Evolutionary conservation across 257 asterid species (phyloP).

Genomic region (Rauvolfia tetraphylla): DNA sequence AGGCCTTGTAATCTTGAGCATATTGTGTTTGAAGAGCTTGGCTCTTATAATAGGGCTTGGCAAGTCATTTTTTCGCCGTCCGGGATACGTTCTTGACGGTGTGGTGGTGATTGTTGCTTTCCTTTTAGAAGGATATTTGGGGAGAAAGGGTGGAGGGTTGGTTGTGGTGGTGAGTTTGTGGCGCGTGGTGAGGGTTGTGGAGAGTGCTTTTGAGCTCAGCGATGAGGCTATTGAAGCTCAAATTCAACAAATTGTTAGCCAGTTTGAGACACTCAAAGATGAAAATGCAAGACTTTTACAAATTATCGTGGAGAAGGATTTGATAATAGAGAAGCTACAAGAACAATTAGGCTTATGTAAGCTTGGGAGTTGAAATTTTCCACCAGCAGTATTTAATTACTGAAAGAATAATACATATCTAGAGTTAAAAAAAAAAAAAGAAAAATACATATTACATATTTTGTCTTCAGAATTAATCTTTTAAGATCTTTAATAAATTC

Average conservation of each 20-base stretch:
- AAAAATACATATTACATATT: too few relatives aligned
- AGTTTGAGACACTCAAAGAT: constrained; percentile 26
- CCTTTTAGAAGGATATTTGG: constrained; percentile 24
- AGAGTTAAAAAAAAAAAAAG: too few relatives aligned
- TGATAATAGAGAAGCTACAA: constrained; percentile 16
- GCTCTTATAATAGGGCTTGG: constrained; percentile 25
- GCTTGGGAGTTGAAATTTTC: not conserved
- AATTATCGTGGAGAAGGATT: constrained; percentile 25
- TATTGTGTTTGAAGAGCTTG: constrained; percentile 17
- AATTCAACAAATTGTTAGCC: constrained; percentile 19
- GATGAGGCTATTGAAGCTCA: constrained; percentile 35
- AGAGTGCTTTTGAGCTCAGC: constrained; percentile 33
- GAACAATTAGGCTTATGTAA: constrained; percentile 12
- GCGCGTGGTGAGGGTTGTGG: constrained; percentile 35
- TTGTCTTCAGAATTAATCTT: too few relatives aligned
- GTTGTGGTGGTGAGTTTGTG: constrained; percentile 33
- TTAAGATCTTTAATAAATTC: too few relatives aligned
- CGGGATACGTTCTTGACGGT: constrained; percentile 30
- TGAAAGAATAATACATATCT: too few relatives aligned
- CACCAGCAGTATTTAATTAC: too few relatives aligned
- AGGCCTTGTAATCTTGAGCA: constrained; percentile 19
- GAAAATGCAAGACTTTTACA: constrained; percentile 27
- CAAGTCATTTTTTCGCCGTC: constrained; percentile 8
- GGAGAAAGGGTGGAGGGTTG: constrained; percentile 30
- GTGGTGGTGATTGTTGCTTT: constrained; percentile 29